Evolutionary conservation across 768 basidiomycete species (phyloP).

Genomic region (Mrakia gelida): DNA sequence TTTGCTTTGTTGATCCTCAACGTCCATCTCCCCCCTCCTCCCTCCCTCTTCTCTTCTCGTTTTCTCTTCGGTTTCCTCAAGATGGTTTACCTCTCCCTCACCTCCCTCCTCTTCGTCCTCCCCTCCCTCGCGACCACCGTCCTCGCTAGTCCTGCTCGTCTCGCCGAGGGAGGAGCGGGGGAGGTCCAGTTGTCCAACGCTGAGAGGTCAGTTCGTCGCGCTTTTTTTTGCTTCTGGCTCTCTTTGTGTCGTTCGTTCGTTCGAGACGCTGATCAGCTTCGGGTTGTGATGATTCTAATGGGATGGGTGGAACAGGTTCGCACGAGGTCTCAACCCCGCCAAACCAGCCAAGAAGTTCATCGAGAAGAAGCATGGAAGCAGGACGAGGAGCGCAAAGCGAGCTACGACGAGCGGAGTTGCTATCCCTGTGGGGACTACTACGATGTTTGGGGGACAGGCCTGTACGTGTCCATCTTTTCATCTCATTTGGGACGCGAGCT

Average conservation of each 20-base stretch:
- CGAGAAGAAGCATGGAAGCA: background rate
- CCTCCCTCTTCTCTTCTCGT: background rate
- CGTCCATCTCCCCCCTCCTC: background rate
- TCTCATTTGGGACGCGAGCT: too few species aligned
- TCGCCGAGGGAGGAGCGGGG: background rate
- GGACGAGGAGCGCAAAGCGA: background rate
- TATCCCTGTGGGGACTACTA: slow-evolving; percentile 10
- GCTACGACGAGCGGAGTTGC: background rate
- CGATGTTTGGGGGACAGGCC: background rate
- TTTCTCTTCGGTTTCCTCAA: background rate
- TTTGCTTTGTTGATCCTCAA: too few species aligned
- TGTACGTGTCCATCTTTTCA: too few species aligned
- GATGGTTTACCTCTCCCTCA: background rate
- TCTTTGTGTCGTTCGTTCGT: too few species aligned
- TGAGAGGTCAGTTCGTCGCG: background rate
- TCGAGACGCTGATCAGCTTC: too few species aligned
- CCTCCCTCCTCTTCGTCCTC: background rate
- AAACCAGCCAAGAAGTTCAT: background rate
- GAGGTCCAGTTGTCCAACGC: background rate
- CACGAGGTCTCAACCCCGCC: background rate
- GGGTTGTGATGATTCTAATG: too few species aligned
- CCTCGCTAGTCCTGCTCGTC: background rate
- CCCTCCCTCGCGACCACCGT: background rate
- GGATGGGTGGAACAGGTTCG: background rate
- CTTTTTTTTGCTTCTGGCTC: background rate